A percentile compares a stretch with the other conserved stretches of the same genome.
phyloP scores from a whole-genome alignment of 2,329 filamentous ascomycete species.

The Hypoxylon sp. region DNA sequence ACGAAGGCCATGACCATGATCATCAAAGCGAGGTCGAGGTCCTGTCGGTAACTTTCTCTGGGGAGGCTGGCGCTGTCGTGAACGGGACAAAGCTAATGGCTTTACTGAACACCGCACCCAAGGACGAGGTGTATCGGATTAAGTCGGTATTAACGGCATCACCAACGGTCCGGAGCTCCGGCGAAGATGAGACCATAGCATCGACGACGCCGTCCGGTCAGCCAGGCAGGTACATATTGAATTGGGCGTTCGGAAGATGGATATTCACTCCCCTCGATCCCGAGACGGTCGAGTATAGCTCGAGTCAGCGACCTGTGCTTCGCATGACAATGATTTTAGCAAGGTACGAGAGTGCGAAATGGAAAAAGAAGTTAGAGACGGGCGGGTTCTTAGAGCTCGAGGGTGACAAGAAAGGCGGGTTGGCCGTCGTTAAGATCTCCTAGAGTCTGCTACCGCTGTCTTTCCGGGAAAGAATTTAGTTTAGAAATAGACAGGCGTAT shows the following conservation, averaged over 20 bases:
- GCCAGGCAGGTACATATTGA: slow-evolving; percentile 81
- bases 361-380: slow-evolving; percentile 78
- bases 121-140: slow-evolving; percentile 96
- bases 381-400: slow-evolving; percentile 67
- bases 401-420: slow-evolving; percentile 59
- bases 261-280: slow-evolving; percentile 78
- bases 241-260: slow-evolving; percentile 98
- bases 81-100: slow-evolving; percentile 73
- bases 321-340: slow-evolving; percentile 83
- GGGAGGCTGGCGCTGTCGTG: slow-evolving; percentile 57
- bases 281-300: slow-evolving; percentile 62
- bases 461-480: not conserved
- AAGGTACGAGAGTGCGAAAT: slow-evolving; percentile 79
- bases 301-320: slow-evolving; percentile 68
- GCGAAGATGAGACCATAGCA: slow-evolving; percentile 59
- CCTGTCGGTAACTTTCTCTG: slow-evolving; percentile 79
- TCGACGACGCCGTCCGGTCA: slow-evolving; percentile 48
- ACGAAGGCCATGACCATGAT: slow-evolving; percentile 55
- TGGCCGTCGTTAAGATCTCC: slow-evolving; percentile 65
- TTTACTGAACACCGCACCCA: slow-evolving; percentile 80
- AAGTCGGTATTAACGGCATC: slow-evolving; percentile 75
- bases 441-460: slow-evolving; percentile 7
- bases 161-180: slow-evolving; percentile 62
- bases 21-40: slow-evolving; percentile 94
- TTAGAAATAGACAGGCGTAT: not conserved